Percentiles rank a stretch among this genome's conserved stretches.
phyloP scores from a whole-genome alignment of 1,284 basidiomycete species.

The Ceratobasidium sp. region DNA sequence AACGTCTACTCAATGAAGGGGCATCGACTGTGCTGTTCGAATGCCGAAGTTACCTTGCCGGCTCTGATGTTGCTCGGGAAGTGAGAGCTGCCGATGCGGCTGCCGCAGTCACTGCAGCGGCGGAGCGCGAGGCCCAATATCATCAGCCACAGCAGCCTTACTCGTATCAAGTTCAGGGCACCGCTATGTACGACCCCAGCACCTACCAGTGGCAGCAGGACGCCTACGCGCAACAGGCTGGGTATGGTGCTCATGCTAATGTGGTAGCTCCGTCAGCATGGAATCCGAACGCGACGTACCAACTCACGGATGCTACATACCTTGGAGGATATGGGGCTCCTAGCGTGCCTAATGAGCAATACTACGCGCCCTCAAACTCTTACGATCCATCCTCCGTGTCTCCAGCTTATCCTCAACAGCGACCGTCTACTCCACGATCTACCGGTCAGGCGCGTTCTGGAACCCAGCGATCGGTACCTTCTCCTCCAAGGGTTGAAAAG shows the following conservation, averaged over 20 bases:
- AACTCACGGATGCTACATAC: neutral
- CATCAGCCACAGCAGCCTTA: neutral
- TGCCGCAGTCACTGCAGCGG: neutral
- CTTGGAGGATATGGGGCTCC: neutral
- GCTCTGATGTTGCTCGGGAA: constrained; percentile 14
- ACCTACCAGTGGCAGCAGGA: constrained; percentile 15
- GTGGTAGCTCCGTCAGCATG: constrained; percentile 1
- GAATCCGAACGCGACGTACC: constrained; percentile 12
- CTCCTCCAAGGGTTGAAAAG: constrained; percentile 1
- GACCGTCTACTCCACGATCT: neutral
- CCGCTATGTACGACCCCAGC: neutral
- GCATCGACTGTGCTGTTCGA: constrained; percentile 20
- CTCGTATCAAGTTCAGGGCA: neutral
- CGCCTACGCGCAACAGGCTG: neutral
- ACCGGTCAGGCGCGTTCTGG: neutral
- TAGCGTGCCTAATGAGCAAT: neutral
- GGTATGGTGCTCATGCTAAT: neutral
- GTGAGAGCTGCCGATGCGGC: constrained; percentile 4
- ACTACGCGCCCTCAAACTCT: neutral
- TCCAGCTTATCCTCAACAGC: neutral
- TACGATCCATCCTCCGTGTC: neutral
- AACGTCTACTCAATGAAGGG: constrained; percentile 9
- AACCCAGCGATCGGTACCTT: neutral
- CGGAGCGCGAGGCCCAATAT: constrained; percentile 3
- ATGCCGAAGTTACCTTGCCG: constrained; percentile 11